Evolutionary conservation across 495 filamentous ascomycete species (phyloP), one percentile per base, ranked within the genome.

Genomic region (Xylaria flabelliformis): DNA sequence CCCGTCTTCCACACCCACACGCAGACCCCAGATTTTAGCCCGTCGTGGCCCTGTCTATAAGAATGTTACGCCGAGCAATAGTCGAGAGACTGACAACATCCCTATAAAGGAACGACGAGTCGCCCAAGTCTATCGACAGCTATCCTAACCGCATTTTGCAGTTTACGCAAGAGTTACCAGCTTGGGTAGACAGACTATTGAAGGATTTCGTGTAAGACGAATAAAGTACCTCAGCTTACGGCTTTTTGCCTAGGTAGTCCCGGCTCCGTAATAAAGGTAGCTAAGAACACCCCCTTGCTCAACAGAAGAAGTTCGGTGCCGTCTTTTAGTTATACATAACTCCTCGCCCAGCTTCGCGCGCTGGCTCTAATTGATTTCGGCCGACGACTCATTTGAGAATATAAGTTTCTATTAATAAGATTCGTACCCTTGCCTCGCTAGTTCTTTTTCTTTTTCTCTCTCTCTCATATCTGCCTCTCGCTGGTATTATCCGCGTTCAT

Each of bases 1-100:
- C 65, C 65, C 48, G 65, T 42, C 56, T 71, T 29, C 59, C 69
- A 71, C 69, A 63, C 55, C 69, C 69, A 66, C 46, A 67, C 26
- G 24, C 69, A 53, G 15, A 71, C 76, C 76, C 76, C 76, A 72
- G 76, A 78, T 78, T 76, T 70, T 71, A 76, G 72, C 72, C 72
- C 74, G 73, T 69, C 72, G 74, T 70, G 65, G 69, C 74, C 74
- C 74, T 78, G 76, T 72, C 69, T 69, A 70, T 74, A 75, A 72
- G 29, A 66, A 73, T 67, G 74, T 69, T 75, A 71, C 72, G 67
- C 26, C 74, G 74, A 72, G 69, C 68, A 65, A 73, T 74, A 72
- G 68, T 74, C 64, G 13, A 17, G 34, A 42, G 36, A 67, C 50
- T 13, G 42, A 32, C 41, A 42, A 19, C 64, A 36, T 19, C 62